Evolutionary conservation across 495 filamentous ascomycete genomes (phyloP).

Genomic region (Daldinia decipiens): DNA sequence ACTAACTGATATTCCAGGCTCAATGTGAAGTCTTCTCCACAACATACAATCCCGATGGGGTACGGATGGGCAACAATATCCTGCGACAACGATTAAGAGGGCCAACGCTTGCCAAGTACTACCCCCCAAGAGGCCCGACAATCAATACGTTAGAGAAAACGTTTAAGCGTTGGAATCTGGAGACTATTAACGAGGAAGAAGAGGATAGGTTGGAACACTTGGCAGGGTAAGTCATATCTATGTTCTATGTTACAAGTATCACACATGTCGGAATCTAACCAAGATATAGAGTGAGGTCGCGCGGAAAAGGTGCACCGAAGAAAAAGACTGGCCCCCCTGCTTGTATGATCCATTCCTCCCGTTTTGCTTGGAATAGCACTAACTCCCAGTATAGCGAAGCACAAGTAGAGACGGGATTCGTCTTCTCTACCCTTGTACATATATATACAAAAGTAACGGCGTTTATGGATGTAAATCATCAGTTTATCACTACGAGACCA

Average conservation of each 20-base stretch:
- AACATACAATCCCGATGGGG: conserved; percentile 84
- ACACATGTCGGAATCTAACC: conserved; percentile 18
- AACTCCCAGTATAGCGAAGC: conserved; percentile 43
- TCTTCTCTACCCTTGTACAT: conserved; percentile 26
- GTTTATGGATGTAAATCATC: conserved; percentile 14
- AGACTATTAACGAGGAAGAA: conserved; percentile 76
- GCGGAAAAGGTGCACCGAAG: conserved; percentile 91
- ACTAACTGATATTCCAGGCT: conserved; percentile 62
- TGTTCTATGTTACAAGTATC: neutral
- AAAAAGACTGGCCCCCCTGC: conserved; percentile 75
- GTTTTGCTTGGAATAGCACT: conserved; percentile 17
- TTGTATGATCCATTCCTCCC: conserved; percentile 60
- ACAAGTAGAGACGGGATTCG: conserved; percentile 20
- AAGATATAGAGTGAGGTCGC: conserved; percentile 67
- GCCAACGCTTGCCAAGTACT: conserved; percentile 82
- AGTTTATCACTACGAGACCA: neutral
- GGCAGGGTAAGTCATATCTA: conserved; percentile 64
- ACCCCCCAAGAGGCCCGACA: conserved; percentile 77
- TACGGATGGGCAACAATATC: conserved; percentile 87
- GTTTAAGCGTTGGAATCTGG: conserved; percentile 64
- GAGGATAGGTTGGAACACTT: conserved; percentile 83
- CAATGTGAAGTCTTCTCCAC: conserved; percentile 91
- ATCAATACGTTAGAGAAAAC: conserved; percentile 72
- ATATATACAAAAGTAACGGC: conserved; percentile 27
- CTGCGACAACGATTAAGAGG: conserved; percentile 85